A percentile compares a stretch with the other conserved stretches of the same genome.
phyloP scores from a whole-genome alignment of 768 basidiomycete genomes.

The Boletus huronensis region DNA sequence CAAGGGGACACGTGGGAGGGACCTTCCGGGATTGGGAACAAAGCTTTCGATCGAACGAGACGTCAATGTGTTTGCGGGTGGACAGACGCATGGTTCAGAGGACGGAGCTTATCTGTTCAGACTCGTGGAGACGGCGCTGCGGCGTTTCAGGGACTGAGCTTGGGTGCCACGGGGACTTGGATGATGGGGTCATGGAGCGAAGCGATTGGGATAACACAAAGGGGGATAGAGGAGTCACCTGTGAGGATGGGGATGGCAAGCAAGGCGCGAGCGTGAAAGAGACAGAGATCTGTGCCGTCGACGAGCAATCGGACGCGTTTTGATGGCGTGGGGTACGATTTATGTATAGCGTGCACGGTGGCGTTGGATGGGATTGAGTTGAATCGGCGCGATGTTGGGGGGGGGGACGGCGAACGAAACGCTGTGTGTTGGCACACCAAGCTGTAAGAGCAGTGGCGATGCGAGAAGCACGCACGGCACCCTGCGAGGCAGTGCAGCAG shows the following conservation, averaged over 20 bases:
- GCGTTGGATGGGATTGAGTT: slow-evolving; percentile 1
- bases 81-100: slow-evolving; percentile 10
- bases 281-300: background rate
- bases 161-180: slow-evolving; percentile 8
- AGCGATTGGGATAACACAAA: background rate
- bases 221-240: background rate
- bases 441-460: slow-evolving; percentile 9
- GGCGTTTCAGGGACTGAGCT: slow-evolving; percentile 22
- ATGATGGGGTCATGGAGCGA: slow-evolving; percentile 4
- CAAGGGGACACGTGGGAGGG: background rate
- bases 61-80: slow-evolving; percentile 20
- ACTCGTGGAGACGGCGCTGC: slow-evolving; percentile 24
- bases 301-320: slow-evolving; percentile 18
- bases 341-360: background rate
- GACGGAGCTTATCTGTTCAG: slow-evolving; percentile 7
- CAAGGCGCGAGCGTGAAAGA: background rate
- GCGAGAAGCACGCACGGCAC: slow-evolving; percentile 8
- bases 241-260: background rate
- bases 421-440: too few species aligned
- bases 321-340: slow-evolving; percentile 24
- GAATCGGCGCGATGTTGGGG: background rate
- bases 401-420: background rate
- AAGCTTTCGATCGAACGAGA: slow-evolving; percentile 7
- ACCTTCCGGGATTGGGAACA: background rate
- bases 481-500: slow-evolving; percentile 14